phyloP scores from a whole-genome alignment of 2,329 filamentous ascomycete genomes.

The Aspergillus sp. region DNA sequence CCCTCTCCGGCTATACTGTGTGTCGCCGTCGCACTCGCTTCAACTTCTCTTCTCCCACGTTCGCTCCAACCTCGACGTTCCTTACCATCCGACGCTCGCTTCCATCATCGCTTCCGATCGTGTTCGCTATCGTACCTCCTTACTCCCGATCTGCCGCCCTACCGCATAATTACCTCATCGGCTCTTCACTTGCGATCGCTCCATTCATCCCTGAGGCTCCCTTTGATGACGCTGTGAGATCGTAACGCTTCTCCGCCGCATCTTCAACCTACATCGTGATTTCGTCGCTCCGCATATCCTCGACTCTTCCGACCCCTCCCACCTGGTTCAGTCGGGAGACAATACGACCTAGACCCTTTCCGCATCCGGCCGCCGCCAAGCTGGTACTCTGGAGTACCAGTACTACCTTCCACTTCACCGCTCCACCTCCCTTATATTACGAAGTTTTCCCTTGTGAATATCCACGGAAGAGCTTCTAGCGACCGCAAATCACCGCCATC shows the following conservation, averaged over 20 bases:
- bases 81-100: conserved; percentile 12
- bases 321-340: conserved; percentile 4
- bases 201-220: conserved; percentile 8
- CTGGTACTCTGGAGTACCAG: conserved; percentile 33
- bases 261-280: conserved; percentile 7
- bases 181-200: conserved; percentile 17
- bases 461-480: conserved; percentile 5
- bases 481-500: conserved; percentile 14
- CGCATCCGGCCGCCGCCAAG: conserved; percentile 36
- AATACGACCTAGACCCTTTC: conserved; percentile 21
- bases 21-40: conserved; percentile 35
- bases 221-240: conserved; percentile 24
- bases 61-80: conserved; percentile 14
- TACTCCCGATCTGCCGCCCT: conserved; percentile 12
- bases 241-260: conserved; percentile 12
- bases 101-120: conserved; percentile 11
- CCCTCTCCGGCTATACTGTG: conserved; percentile 29
- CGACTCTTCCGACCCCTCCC: conserved; percentile 6
- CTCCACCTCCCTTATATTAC: conserved; percentile 6
- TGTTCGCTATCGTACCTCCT: conserved; percentile 9
- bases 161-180: conserved; percentile 6
- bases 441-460: conserved; percentile 1
- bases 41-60: conserved; percentile 5
- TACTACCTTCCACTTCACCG: conserved; percentile 4
- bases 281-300: conserved; percentile 5